Evolutionary conservation across 306 rosid species (phyloP), one percentile per base, ranked within the genome.

Genomic region (Acacia melanoxylon): DNA sequence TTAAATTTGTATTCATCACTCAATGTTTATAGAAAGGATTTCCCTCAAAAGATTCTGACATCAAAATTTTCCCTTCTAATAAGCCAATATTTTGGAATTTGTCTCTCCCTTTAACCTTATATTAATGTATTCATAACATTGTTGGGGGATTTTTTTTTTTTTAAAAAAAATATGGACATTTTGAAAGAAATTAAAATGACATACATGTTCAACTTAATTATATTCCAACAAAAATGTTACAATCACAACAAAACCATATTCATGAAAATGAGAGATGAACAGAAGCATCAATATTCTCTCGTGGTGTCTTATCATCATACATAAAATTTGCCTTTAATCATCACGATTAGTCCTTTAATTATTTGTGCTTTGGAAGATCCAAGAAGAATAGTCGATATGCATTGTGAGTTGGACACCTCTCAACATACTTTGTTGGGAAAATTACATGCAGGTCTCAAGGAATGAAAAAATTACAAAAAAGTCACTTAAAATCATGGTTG

Each of bases 141-240:
- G 40, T 42, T 8, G 5, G 63, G 71, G 37, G 5, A 37, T 5
- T 37, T 37, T 35, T 35, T 37, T 37, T 35, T 35, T 35, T 35
- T 35, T 0, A 11, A 76, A 59, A 37, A 37, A 37, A 37, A 37
- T 37, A 6, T 37, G 41, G 52, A 0, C 52, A 68, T 80, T 62
- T 77, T 68, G 44, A 49, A 76, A 86, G 83, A 77, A 81, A 31
- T 2, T 31, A 31, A 31, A 66, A 49, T 13, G 51, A 46, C 56
- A 16, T 33, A 35, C 8, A 31, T 29, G 31, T 72, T 29, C 63
- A 71, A 81, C 84, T 81, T 15, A 51, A 17, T 51, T 6, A 6
- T 37, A 37, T 37, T 82, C 68, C 35, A 65, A 74, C 82, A 80
- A 84, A 81, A 69, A 81, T 78, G 86, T 86, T 76, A 20, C 58